A percentile compares a stretch with the other conserved stretches of the same genome.
These are phyloP conservation scores for Sarcomyxa edulis DNA, from an alignment of 768 basidiomycete genomes.

Conservation along the genomic window DNA sequence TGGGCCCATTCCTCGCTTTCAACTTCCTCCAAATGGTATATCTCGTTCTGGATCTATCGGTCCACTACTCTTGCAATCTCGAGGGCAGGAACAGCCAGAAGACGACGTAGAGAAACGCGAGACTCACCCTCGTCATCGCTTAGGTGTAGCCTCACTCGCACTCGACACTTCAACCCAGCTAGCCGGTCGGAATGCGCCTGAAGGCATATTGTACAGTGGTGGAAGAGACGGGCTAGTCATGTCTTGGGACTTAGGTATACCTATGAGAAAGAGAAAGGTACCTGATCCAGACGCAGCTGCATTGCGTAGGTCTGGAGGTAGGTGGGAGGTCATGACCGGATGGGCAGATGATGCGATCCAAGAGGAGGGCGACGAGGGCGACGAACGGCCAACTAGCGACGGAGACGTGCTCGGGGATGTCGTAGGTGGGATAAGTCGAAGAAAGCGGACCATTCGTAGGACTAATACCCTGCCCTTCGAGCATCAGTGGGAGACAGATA, in stretches of 20 bases:
- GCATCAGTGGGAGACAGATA: constrained; percentile 76
- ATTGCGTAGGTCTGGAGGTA: constrained; percentile 19
- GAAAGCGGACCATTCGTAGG: constrained; percentile 30
- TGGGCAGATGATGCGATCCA: constrained; percentile 70
- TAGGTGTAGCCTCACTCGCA: constrained; percentile 84
- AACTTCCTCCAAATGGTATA: constrained; percentile 62
- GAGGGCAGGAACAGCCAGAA: constrained; percentile 18
- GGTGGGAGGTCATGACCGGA: constrained; percentile 83
- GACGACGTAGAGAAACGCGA: constrained; percentile 18
- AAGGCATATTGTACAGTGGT: constrained; percentile 87
- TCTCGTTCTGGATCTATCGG: constrained; percentile 62
- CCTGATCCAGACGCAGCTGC: constrained; percentile 16
- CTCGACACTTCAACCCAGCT: constrained; percentile 81
- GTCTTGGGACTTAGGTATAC: constrained; percentile 78
- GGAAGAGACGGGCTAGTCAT: constrained; percentile 87
- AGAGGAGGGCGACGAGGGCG: constrained; percentile 61
- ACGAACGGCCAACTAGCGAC: constrained; percentile 54
- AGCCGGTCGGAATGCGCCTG: constrained; percentile 56
- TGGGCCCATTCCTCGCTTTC: constrained; percentile 56
- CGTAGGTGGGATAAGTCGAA: constrained; percentile 1
- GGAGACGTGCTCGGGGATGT: constrained; percentile 80
- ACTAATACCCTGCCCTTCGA: constrained; percentile 52
- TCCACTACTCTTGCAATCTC: constrained; percentile 54
- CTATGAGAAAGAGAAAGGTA: constrained; percentile 45
- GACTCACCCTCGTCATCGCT: constrained; percentile 73